These are phyloP conservation scores for Ascochyta pisi DNA, from an alignment of 2,329 filamentous ascomycete genomes.

Conservation along the genomic window DNA sequence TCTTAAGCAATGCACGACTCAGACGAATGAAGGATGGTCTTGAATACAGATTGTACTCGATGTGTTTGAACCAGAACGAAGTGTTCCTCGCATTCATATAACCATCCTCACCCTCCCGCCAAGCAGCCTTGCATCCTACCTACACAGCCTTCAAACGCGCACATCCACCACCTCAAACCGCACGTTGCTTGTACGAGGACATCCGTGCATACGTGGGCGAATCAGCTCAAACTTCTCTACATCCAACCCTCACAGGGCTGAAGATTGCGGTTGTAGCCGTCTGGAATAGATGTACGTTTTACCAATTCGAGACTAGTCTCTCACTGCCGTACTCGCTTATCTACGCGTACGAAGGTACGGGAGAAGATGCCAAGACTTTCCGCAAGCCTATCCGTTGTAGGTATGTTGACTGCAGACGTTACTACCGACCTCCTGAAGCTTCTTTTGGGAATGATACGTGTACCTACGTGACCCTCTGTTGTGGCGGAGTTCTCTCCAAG, in stretches of 20 bases:
- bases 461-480: too few relatives aligned
- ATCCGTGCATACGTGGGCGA: slow-evolving; percentile 5
- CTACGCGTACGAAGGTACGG: not conserved
- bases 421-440: not conserved
- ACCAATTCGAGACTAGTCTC: not conserved
- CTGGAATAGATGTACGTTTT: not conserved
- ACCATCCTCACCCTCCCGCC: not conserved
- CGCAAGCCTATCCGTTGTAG: not conserved
- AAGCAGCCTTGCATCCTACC: not conserved
- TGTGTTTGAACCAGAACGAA: too few relatives aligned
- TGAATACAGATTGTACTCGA: too few relatives aligned
- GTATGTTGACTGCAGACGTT: not conserved
- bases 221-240: not conserved
- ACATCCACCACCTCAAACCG: not conserved
- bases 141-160: not conserved
- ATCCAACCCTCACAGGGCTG: not conserved
- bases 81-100: not conserved
- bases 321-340: slow-evolving; percentile 8
- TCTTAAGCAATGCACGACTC: too few relatives aligned
- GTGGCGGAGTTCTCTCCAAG: too few relatives aligned
- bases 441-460: too few relatives aligned
- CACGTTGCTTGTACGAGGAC: not conserved
- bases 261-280: not conserved
- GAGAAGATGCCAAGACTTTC: not conserved
- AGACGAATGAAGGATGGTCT: too few relatives aligned